Percentiles rank a stretch among this genome's conserved stretches.
These are phyloP conservation scores for Phytophthora sansomeana DNA, from an alignment of 352 stramenopile genomes.

Conservation along the genomic window DNA sequence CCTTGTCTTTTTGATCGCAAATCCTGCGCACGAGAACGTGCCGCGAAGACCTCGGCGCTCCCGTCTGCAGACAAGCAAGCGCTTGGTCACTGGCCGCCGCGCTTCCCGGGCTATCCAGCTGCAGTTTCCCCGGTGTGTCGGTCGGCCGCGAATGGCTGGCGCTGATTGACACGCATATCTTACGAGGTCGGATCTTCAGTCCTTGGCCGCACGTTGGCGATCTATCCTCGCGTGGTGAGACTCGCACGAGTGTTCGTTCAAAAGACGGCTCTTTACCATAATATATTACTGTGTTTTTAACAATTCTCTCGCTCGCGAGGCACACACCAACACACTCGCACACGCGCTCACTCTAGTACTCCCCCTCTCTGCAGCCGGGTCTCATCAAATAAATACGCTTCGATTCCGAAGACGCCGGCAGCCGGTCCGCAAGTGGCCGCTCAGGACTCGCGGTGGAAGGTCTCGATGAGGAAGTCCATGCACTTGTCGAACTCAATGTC, in stretches of 20 bases:
- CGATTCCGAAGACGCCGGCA: constrained; percentile 27
- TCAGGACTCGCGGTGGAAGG: constrained; percentile 63
- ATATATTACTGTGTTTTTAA: constrained; percentile 50
- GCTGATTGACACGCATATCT: constrained; percentile 17
- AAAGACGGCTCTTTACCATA: constrained; percentile 40
- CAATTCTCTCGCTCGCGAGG: constrained; percentile 46
- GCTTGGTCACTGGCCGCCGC: background rate
- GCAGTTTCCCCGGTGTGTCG: background rate
- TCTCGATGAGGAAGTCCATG: constrained; percentile 85
- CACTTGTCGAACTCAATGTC: constrained; percentile 84
- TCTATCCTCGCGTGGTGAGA: background rate
- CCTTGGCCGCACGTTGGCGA: no score
- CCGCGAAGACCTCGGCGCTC: constrained; percentile 17
- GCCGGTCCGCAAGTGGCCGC: background rate
- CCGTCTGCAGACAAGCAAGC: constrained; percentile 16
- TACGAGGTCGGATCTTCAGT: background rate
- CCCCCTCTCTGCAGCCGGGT: constrained; percentile 21
- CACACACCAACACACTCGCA: constrained; percentile 36
- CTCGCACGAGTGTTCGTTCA: constrained; percentile 11
- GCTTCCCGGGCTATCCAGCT: background rate
- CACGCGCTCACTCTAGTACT: constrained; percentile 17
- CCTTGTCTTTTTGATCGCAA: constrained; percentile 36
- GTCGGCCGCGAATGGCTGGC: constrained; percentile 10
- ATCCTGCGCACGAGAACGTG: constrained; percentile 37
- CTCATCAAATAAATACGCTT: constrained; percentile 54